Evolutionary conservation across 2,329 filamentous ascomycete species (phyloP).

Genomic region (Alternaria hordeiaustralica): DNA sequence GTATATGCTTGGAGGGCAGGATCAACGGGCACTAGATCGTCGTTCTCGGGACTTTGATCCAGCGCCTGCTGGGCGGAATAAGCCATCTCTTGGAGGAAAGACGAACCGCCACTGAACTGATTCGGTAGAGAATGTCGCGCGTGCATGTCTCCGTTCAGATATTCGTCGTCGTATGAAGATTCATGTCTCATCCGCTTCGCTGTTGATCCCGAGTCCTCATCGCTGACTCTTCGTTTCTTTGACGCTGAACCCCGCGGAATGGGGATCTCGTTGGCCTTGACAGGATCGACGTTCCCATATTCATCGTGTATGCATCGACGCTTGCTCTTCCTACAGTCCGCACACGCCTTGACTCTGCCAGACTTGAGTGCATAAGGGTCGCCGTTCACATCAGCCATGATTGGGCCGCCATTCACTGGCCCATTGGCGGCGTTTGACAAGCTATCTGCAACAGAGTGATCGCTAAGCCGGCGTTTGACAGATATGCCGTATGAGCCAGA

Average conservation of each 20-base stretch:
- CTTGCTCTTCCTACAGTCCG: conserved; percentile 73
- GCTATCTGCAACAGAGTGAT: conserved; percentile 34
- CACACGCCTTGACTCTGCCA: conserved; percentile 68
- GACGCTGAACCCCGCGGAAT: conserved; percentile 64
- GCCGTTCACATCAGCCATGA: conserved; percentile 42
- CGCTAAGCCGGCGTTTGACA: conserved; percentile 43
- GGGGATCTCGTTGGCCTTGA: conserved; percentile 67
- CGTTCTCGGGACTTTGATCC: conserved; percentile 24
- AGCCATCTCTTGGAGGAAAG: conserved; percentile 34
- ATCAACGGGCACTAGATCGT: conserved; percentile 38
- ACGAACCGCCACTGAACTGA: conserved; percentile 27
- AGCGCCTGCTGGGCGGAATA: conserved; percentile 40
- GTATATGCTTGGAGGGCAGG: conserved; percentile 34
- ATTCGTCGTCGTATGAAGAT: conserved; percentile 30
- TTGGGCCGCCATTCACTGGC: conserved; percentile 39
- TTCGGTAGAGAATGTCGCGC: conserved; percentile 31
- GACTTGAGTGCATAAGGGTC: conserved; percentile 59
- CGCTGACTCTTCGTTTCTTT: conserved; percentile 59
- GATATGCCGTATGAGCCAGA: conserved; percentile 43
- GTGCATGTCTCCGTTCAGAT: conserved; percentile 31
- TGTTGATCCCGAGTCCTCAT: conserved; percentile 30
- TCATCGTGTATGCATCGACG: conserved; percentile 72
- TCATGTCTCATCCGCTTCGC: conserved; percentile 40
- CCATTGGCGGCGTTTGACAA: conserved; percentile 20
- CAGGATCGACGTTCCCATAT: conserved; percentile 67